These are phyloP conservation scores for Cladobotryum protrusum DNA, from an alignment of 2,329 filamentous ascomycete species.

Conservation along the genomic window DNA sequence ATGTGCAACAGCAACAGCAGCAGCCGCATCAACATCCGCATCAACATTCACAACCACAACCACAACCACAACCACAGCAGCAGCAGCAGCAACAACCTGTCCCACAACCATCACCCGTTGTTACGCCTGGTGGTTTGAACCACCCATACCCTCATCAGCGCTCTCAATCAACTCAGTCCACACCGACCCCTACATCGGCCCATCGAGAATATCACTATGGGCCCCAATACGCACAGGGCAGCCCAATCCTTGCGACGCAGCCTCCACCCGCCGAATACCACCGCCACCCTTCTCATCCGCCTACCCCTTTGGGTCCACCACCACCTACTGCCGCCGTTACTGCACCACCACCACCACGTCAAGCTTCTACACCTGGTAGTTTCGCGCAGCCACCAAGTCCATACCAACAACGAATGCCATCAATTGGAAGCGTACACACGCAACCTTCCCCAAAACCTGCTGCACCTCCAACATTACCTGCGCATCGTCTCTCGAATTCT, in stretches of 20 bases:
- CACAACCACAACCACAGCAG: conserved; percentile 21
- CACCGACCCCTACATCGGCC: conserved; percentile 55
- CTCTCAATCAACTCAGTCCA: conserved; percentile 54
- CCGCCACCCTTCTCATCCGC: conserved; percentile 48
- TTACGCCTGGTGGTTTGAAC: conserved; percentile 32
- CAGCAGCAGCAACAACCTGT: conserved; percentile 28
- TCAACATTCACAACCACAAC: background rate
- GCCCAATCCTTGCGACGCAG: conserved; percentile 43
- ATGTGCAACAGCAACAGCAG: conserved; percentile 22
- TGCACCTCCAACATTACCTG: conserved; percentile 25
- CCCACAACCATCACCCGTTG: conserved; percentile 45
- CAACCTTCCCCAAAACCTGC: conserved; percentile 30
- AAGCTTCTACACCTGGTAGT: conserved; percentile 33
- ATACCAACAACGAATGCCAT: conserved; percentile 47
- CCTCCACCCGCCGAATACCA: conserved; percentile 36
- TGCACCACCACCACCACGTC: conserved; percentile 34
- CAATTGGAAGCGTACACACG: conserved; percentile 21
- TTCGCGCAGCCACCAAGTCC: conserved; percentile 51
- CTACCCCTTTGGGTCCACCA: conserved; percentile 48
- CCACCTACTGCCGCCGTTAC: conserved; percentile 38
- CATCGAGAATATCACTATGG: conserved; percentile 53
- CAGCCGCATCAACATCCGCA: background rate
- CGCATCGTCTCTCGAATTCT: conserved; percentile 32
- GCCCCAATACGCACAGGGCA: conserved; percentile 45
- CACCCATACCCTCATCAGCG: conserved; percentile 40